A percentile compares a stretch with the other conserved stretches of the same genome.
Evolutionary conservation across 768 basidiomycete species (phyloP).

Genomic region (Tulasnella sp.): DNA sequence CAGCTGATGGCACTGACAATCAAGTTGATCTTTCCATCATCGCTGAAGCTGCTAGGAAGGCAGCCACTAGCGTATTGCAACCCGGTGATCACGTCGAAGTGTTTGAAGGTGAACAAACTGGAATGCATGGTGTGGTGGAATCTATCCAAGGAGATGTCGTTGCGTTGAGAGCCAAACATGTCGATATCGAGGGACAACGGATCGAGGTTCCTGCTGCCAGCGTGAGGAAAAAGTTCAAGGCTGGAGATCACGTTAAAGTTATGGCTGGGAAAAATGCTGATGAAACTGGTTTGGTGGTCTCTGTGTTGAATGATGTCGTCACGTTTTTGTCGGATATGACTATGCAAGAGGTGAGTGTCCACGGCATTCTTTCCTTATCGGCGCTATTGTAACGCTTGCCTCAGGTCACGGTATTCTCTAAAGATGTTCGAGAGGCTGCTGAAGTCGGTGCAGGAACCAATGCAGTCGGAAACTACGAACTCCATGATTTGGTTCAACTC

Average conservation of each 20-base stretch:
- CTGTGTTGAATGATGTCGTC: slow-evolving; percentile 78
- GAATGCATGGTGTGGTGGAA: slow-evolving; percentile 84
- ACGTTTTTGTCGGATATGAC: slow-evolving; percentile 97
- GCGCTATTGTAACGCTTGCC: no score
- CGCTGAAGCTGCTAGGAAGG: slow-evolving; percentile 81
- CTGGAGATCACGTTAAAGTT: slow-evolving; percentile 98
- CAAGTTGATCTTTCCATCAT: slow-evolving; percentile 79
- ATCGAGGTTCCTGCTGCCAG: slow-evolving; percentile 76
- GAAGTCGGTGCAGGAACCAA: slow-evolving; percentile 91
- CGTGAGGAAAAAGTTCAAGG: slow-evolving; percentile 88
- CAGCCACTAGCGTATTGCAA: slow-evolving; percentile 86
- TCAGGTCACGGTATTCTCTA: slow-evolving; percentile 91
- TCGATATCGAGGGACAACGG: slow-evolving; percentile 77
- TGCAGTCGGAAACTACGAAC: slow-evolving; percentile 81
- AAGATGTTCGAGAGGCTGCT: slow-evolving; percentile 92
- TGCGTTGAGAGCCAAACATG: slow-evolving; percentile 60
- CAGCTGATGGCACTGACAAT: slow-evolving; percentile 46
- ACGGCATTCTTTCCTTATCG: not conserved
- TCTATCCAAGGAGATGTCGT: slow-evolving; percentile 81
- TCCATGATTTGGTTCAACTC: slow-evolving; percentile 92
- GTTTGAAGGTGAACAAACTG: slow-evolving; percentile 91
- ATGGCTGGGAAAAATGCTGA: slow-evolving; percentile 90
- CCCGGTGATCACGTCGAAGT: slow-evolving; percentile 97
- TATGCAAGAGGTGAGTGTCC: slow-evolving; percentile 65
- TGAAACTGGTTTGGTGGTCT: slow-evolving; percentile 91